Base-by-base conservation (phyloP, 345 rosid genomes). In the Raphanus sativus region DNA sequence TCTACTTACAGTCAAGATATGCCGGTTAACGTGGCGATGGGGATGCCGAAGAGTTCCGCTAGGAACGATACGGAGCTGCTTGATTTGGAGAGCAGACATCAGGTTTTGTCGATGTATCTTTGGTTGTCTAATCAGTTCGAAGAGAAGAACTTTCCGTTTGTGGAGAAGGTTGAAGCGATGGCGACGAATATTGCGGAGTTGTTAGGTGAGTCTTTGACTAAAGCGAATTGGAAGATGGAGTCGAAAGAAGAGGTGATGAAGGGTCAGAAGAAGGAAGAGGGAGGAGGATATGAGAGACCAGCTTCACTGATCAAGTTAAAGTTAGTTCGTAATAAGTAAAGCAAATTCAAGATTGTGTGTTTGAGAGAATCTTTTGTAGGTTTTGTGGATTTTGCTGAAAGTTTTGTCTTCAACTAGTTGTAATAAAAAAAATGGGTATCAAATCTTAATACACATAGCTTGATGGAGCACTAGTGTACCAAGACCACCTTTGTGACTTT, bases 121-220 rank as follows among this genome's bases (percentile, higher is more conserved):
- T 94, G 98, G 98, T 48, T 94, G 79, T 89, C 97, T 81, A 50
- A 94, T 80, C 98, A 94, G 13, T 92, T 92, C 29, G 78, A 85
- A 80, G 81, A 80, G 80, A 91, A 88, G 67, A 87, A 79, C 17
- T 94, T 94, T 72, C 97, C 98, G 5, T 89, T 82, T 69, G 89
- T 12, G 64, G 87, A 89, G 84, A 92, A 81, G 70, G 95, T 84
- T 21, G 97, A 94, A 86, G 86, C 76, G 74, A 94, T 94, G 97
- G 98, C 97, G 4, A 72, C 84, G 6, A 75, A 83, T 80, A 87
- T 94, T 74, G 97, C 92, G 9, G 90, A 87, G 62, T 83, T 94
- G 78, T 85, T 94, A 83, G 97, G 93, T 50, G 85, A 94, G 77
- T 94, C 97, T 42, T 87, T 94, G 40, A 75, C 73, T 33, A 84